phyloP scores from a whole-genome alignment of 2,329 filamentous ascomycete genomes.

The Dactylellina haptotyla region DNA sequence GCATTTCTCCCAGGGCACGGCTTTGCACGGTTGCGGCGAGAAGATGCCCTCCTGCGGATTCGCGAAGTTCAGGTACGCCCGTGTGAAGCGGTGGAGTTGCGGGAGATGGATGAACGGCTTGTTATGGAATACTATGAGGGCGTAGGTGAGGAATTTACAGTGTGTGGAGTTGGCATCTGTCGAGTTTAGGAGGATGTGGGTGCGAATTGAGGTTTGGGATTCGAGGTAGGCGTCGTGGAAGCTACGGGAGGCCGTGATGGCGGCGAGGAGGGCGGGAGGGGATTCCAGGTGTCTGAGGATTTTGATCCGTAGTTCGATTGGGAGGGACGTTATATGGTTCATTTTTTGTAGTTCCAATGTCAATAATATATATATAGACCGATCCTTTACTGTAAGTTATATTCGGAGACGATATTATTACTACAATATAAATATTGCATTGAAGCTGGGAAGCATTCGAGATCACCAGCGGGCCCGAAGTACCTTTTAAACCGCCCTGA shows the following conservation, averaged over 20 bases:
- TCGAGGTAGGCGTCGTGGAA: constrained; percentile 35
- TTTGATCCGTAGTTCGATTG: constrained; percentile 43
- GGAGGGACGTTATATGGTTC: constrained; percentile 13
- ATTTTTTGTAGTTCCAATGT: neutral
- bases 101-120: constrained; percentile 5
- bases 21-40: neutral
- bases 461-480: too few species aligned
- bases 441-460: too few species aligned
- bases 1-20: constrained; percentile 20
- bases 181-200: constrained; percentile 22
- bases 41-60: constrained; percentile 15
- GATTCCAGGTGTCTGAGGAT: constrained; percentile 24
- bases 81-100: constrained; percentile 5
- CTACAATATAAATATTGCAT: too few species aligned
- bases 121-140: constrained; percentile 22
- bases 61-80: constrained; percentile 29
- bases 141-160: constrained; percentile 37
- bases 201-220: constrained; percentile 17
- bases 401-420: too few species aligned
- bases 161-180: constrained; percentile 13
- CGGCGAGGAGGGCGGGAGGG: constrained; percentile 23
- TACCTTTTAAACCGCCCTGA: too few species aligned
- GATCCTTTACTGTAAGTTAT: too few species aligned
- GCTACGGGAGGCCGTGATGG: constrained; percentile 8
- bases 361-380: neutral